Base-by-base conservation (phyloP, 2,329 filamentous ascomycete genomes). In the Byssochlamys sp. region DNA sequence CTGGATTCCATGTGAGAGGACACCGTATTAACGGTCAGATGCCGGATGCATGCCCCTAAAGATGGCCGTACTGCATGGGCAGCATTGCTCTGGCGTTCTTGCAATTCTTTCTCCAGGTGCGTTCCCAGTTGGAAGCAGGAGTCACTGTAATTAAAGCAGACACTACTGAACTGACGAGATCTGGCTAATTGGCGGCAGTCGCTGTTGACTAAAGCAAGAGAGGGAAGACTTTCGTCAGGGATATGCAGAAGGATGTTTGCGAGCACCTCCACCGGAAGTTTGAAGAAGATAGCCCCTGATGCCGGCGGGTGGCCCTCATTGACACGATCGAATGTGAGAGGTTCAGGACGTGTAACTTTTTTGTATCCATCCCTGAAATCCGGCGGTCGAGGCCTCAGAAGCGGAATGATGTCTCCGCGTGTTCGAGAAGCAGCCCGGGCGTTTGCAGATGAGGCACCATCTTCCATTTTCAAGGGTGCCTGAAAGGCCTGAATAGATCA, bases 1-100 rank as follows among this genome's bases (percentile, higher is more conserved):
- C 49, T 51, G 25, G 5, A 28, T 28, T 51, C 49, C 4, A 51
- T 14, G 9, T 24, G 27, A 2, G 49, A 11, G 49, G 49, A 9
- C 2, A 6, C 11, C 9, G 67, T 67, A 31, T 64, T 65, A 5
- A 56, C 63, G 5, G 68, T 52, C 10, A 52, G 9, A 1, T n/a
- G 25, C 27, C 56, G 56, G 29, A 57, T 57, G 19, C 56, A 57
- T 3, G 56, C 56, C 4, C 56, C 56, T 19, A 57, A 35, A 3
- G 56, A 57, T 35, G 56, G 56, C 24, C n/a, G 35, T 33, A 4
- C 12, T 14, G 56, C 50, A 28, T 6, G 19, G 6, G 52, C 52
- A 39, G 48, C 12, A 14, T 51, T 53, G 11, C 14, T 14, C 6
- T 25, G 25, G 7, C 49, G 49, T 14, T 51, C 49, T 26, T 11